phyloP scores from a whole-genome alignment of 2,329 filamentous ascomycete genomes.

The Fusarium staphyleae region DNA sequence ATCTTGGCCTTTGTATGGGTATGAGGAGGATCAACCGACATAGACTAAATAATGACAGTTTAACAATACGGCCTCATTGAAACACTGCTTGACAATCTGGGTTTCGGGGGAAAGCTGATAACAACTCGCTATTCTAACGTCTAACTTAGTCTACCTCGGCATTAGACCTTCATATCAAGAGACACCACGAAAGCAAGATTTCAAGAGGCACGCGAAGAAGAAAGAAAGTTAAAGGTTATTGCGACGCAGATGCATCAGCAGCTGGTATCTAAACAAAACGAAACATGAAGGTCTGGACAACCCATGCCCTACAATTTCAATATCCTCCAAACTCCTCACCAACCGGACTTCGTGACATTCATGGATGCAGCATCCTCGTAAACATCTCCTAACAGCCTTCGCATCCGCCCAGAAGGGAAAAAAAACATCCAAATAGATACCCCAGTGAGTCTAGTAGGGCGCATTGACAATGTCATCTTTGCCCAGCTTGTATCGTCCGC shows the following conservation, averaged over 20 bases:
- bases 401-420: background rate
- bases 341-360: slow-evolving; percentile 13
- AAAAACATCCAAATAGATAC: background rate
- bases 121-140: no score
- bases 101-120: no score
- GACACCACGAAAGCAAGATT: background rate
- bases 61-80: no score
- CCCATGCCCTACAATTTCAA: slow-evolving; percentile 27
- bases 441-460: slow-evolving; percentile 55
- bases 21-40: no score
- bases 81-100: no score
- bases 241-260: slow-evolving; percentile 26
- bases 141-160: no score
- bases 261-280: slow-evolving; percentile 42
- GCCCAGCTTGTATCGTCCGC: slow-evolving; percentile 74
- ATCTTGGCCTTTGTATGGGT: no score
- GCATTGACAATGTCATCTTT: slow-evolving; percentile 85
- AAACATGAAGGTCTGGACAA: slow-evolving; percentile 22
- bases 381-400: background rate
- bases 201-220: background rate
- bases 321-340: slow-evolving; percentile 36
- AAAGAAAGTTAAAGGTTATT: slow-evolving; percentile 11
- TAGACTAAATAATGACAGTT: no score
- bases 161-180: background rate
- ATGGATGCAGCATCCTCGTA: slow-evolving; percentile 4